Evolutionary conservation across 345 rosid species (phyloP).

Genomic region (Litchi chinensis): DNA sequence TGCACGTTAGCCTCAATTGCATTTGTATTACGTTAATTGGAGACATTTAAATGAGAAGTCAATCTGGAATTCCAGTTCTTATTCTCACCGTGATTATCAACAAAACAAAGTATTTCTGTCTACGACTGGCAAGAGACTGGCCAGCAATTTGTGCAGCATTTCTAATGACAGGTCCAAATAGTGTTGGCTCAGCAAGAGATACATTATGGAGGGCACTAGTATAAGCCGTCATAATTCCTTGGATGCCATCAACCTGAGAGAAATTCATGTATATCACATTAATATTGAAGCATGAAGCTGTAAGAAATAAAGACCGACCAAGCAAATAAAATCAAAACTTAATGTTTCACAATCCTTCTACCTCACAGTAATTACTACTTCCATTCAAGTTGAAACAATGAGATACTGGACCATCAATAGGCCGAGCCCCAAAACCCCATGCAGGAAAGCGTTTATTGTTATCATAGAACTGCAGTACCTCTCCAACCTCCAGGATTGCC

Average conservation of each 20-base stretch:
- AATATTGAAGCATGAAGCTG: conserved; percentile 8
- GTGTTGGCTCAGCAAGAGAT: conserved; percentile 94
- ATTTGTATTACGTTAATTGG: background rate
- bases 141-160: conserved; percentile 70
- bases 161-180: conserved; percentile 85
- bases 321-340: conserved; percentile 7
- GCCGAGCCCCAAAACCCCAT: conserved; percentile 99
- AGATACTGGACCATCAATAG: conserved; percentile 92
- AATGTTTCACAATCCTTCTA: conserved; percentile 24
- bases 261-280: conserved; percentile 10
- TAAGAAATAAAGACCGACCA: background rate
- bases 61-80: background rate
- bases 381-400: conserved; percentile 97
- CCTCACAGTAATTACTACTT: conserved; percentile 82
- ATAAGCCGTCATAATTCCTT: conserved; percentile 84
- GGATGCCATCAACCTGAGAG: conserved; percentile 86
- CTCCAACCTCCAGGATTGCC: conserved; percentile 91
- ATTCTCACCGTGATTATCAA: conserved; percentile 84
- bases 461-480: conserved; percentile 88
- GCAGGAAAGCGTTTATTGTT: conserved; percentile 81
- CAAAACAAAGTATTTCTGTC: conserved; percentile 67
- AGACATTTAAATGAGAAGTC: background rate
- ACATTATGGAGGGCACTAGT: conserved; percentile 80
- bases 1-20: background rate
- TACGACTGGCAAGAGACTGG: conserved; percentile 66